A percentile compares a stretch with the other conserved stretches of the same genome.
These are phyloP conservation scores for Chaetothyriales sp. DNA, from an alignment of 2,329 filamentous ascomycete species.

Conservation along the genomic window DNA sequence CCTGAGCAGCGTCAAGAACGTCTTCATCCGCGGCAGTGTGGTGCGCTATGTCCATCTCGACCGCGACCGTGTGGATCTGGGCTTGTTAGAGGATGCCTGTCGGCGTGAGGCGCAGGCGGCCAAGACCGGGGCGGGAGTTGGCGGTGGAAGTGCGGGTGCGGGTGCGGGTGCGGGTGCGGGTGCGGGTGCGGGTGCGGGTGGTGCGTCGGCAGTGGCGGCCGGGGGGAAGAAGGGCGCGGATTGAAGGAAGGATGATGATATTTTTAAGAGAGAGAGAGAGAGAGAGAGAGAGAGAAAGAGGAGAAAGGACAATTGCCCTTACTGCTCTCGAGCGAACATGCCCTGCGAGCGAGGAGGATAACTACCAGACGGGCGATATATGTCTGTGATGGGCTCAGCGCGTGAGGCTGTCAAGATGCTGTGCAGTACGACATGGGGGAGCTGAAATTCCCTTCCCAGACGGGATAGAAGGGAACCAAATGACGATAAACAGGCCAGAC, in stretches of 20 bases:
- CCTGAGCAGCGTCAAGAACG: slow-evolving; percentile 78
- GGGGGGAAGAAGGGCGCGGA: too few relatives aligned
- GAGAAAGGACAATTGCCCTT: too few relatives aligned
- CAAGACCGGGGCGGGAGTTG: slow-evolving; percentile 5
- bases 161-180: background rate
- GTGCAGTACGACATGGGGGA: too few relatives aligned
- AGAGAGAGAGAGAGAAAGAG: background rate
- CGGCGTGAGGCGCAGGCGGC: slow-evolving; percentile 49
- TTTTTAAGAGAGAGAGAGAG: background rate
- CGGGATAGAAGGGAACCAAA: background rate
- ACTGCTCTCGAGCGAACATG: too few relatives aligned
- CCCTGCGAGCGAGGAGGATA: too few relatives aligned
- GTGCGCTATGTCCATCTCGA: slow-evolving; percentile 87
- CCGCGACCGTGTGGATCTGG: slow-evolving; percentile 65
- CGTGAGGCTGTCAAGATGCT: too few relatives aligned
- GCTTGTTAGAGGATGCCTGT: slow-evolving; percentile 78
- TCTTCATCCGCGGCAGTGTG: slow-evolving; percentile 86
- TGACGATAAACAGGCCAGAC: too few relatives aligned
- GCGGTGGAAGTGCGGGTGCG: slow-evolving; percentile 1
- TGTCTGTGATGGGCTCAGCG: too few relatives aligned
- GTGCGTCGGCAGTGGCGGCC: too few relatives aligned
- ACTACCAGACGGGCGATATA: too few relatives aligned
- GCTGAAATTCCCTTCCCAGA: too few relatives aligned
- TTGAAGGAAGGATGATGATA: background rate
- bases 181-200: background rate